A percentile compares a stretch with the other conserved stretches of the same genome.
Evolutionary conservation across 345 rosid genomes (phyloP).

Genomic region (Triadica sebifera): DNA sequence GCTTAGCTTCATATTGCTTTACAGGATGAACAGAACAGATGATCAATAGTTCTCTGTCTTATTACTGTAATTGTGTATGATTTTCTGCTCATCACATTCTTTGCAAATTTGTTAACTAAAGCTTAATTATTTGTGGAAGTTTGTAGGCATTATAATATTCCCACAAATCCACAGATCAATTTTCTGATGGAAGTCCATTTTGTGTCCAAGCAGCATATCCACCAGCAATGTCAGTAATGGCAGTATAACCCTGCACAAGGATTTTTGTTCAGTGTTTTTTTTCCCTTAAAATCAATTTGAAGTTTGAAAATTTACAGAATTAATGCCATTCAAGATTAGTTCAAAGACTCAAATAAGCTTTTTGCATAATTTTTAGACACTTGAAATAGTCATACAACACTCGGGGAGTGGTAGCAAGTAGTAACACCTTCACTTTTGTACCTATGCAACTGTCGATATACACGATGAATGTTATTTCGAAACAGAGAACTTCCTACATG

Average conservation of each 20-base stretch:
- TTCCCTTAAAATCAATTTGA: not conserved
- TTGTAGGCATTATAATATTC: too few species aligned
- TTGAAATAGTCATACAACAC: not conserved
- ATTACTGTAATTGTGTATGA: too few species aligned
- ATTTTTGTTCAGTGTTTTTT: not conserved
- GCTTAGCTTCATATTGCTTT: too few species aligned
- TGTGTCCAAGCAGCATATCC: slow-evolving; percentile 72
- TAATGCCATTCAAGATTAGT: not conserved
- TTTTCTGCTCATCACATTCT: too few species aligned
- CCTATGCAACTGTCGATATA: not conserved
- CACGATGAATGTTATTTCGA: not conserved
- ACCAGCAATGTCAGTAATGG: slow-evolving; percentile 66
- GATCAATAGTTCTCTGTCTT: too few species aligned
- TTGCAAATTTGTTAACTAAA: too few species aligned
- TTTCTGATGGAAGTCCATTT: slow-evolving; percentile 67
- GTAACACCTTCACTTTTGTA: not conserved
- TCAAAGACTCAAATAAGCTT: not conserved
- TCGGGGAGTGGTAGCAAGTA: not conserved
- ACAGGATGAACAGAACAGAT: too few species aligned
- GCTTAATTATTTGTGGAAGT: too few species aligned
- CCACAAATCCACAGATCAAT: slow-evolving; percentile 16
- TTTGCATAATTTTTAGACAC: not conserved
- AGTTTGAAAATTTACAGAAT: too few species aligned
- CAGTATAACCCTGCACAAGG: slow-evolving; percentile 63
- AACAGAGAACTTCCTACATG: too few species aligned